Evolutionary conservation across 2,329 filamentous ascomycete genomes (phyloP).

Genomic region (Chaetomiaceae sp.): DNA sequence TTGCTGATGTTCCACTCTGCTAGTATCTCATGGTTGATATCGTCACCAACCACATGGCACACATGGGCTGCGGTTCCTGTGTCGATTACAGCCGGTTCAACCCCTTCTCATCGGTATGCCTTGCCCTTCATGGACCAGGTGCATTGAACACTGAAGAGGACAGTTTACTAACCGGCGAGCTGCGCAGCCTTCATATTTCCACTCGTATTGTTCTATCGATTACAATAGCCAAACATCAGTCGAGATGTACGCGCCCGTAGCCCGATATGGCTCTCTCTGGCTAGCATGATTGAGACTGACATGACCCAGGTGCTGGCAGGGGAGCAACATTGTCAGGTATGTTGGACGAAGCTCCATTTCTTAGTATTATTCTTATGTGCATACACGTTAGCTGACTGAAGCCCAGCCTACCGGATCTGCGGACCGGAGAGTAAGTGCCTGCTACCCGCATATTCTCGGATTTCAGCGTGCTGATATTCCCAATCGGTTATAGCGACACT

Average conservation of each 20-base stretch:
- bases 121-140: neutral
- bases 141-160: neutral
- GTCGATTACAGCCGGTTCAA: slow-evolving; percentile 52
- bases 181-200: slow-evolving; percentile 43
- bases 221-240: slow-evolving; percentile 43
- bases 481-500: neutral
- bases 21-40: slow-evolving; percentile 57
- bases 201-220: slow-evolving; percentile 50
- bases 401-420: slow-evolving; percentile 45
- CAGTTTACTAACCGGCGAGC: neutral
- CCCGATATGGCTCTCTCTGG: neutral
- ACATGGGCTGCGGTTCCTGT: slow-evolving; percentile 40
- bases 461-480: neutral
- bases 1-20: neutral
- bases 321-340: slow-evolving; percentile 38
- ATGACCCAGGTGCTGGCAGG: slow-evolving; percentile 43
- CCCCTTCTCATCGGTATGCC: slow-evolving; percentile 47
- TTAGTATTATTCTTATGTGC: neutral
- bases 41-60: slow-evolving; percentile 55
- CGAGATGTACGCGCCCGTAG: slow-evolving; percentile 22
- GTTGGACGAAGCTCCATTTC: neutral
- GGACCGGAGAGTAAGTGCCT: slow-evolving; percentile 38
- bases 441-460: neutral
- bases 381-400: neutral
- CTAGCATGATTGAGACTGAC: neutral